A percentile compares a stretch with the other conserved stretches of the same genome.
These are phyloP conservation scores for Knufia petricola DNA, from an alignment of 2,329 filamentous ascomycete species.

Conservation along the genomic window DNA sequence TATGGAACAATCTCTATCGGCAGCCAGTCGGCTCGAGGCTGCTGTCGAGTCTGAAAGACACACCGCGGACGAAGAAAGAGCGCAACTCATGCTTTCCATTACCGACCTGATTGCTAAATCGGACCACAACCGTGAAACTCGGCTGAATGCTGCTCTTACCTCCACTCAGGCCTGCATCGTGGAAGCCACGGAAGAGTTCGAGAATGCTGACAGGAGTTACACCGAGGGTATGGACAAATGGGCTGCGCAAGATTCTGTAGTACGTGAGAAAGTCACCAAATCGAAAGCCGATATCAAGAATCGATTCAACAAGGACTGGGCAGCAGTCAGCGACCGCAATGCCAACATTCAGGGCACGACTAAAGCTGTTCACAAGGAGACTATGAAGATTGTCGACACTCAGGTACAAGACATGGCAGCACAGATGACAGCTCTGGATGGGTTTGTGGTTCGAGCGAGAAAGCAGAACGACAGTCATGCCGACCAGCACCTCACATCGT, in stretches of 20 bases:
- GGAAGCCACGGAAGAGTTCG: slow-evolving; percentile 54
- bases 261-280: slow-evolving; percentile 61
- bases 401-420: slow-evolving; percentile 77
- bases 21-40: slow-evolving; percentile 57
- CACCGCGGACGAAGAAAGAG: slow-evolving; percentile 62
- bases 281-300: slow-evolving; percentile 70
- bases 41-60: slow-evolving; percentile 67
- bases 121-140: slow-evolving; percentile 61
- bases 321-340: slow-evolving; percentile 65
- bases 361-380: slow-evolving; percentile 80
- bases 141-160: slow-evolving; percentile 56
- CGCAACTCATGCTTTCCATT: slow-evolving; percentile 66
- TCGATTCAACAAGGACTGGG: slow-evolving; percentile 80
- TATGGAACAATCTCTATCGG: slow-evolving; percentile 56
- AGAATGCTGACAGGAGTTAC: slow-evolving; percentile 57
- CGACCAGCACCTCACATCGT: slow-evolving; percentile 54
- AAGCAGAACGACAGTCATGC: slow-evolving; percentile 73
- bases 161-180: slow-evolving; percentile 56
- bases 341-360: slow-evolving; percentile 75
- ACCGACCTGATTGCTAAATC: slow-evolving; percentile 65
- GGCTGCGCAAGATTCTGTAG: slow-evolving; percentile 57
- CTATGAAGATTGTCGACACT: slow-evolving; percentile 76
- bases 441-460: slow-evolving; percentile 75
- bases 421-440: slow-evolving; percentile 85
- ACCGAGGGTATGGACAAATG: slow-evolving; percentile 63